These are phyloP conservation scores for Russula earlei DNA, from an alignment of 768 basidiomycete species.

Conservation along the genomic window DNA sequence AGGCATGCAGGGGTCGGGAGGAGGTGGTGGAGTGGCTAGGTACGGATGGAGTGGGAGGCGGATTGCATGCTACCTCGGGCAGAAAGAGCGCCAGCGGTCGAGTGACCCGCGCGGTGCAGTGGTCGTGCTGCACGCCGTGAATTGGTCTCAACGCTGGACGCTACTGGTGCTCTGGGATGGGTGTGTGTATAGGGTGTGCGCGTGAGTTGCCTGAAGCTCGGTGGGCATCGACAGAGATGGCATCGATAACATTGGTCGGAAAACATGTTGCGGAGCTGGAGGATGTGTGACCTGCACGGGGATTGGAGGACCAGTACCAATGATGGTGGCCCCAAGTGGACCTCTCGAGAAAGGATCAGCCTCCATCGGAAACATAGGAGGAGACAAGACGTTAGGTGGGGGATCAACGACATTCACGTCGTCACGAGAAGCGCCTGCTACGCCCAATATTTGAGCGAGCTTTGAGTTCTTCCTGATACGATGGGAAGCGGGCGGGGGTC, in stretches of 20 bases:
- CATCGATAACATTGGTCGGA: not conserved
- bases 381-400: not conserved
- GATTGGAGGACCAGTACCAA: not conserved
- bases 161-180: not conserved
- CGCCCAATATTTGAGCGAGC: not conserved
- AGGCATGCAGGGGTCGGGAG: not conserved
- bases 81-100: not conserved
- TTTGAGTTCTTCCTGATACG: constrained; percentile 9
- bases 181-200: not conserved
- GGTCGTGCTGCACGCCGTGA: not conserved
- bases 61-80: constrained; percentile 4
- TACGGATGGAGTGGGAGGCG: not conserved
- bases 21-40: not conserved
- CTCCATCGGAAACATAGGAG: constrained; percentile 10
- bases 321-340: not conserved
- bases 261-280: not conserved
- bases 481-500: not conserved
- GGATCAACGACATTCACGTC: not conserved
- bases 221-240: not conserved
- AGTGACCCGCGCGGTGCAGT: not conserved
- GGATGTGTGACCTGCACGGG: not conserved
- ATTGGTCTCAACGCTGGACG: not conserved
- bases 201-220: not conserved
- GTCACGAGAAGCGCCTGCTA: not conserved
- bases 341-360: not conserved